Percentiles rank a stretch among this genome's conserved stretches.
These are phyloP conservation scores for Fusarium torreyae DNA, from an alignment of 2,329 filamentous ascomycete species.

Conservation along the genomic window DNA sequence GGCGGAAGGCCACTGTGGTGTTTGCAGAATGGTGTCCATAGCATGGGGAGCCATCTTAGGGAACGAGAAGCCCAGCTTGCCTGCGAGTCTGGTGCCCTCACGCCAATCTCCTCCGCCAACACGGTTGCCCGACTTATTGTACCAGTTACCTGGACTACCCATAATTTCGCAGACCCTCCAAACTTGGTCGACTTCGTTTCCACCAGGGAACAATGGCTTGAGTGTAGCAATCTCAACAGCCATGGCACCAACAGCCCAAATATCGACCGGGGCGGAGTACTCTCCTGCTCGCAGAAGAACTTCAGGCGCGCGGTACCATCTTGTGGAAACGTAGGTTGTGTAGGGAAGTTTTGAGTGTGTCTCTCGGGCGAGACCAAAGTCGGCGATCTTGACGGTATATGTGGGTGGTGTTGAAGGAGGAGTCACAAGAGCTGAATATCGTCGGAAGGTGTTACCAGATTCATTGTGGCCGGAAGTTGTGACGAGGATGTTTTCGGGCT, in stretches of 20 bases:
- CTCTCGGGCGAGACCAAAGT: conserved; percentile 97
- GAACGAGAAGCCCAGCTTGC: conserved; percentile 98
- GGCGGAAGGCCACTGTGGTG: conserved; percentile 91
- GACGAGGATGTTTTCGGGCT: conserved; percentile 98
- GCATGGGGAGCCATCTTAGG: conserved; percentile 99
- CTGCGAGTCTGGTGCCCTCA: conserved; percentile 90
- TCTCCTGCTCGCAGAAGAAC: conserved; percentile 94
- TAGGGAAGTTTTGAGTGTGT: conserved; percentile 97
- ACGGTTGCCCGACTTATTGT: conserved; percentile 87
- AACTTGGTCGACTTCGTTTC: conserved; percentile 98
- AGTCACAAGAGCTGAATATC: conserved; percentile 94
- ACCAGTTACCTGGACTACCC: conserved; percentile 98
- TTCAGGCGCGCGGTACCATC: conserved; percentile 98
- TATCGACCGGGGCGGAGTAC: conserved; percentile 97
- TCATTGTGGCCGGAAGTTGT: conserved; percentile 91
- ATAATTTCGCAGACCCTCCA: conserved; percentile 99
- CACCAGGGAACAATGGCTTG: conserved; percentile 96
- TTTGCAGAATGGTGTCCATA: conserved; percentile 92
- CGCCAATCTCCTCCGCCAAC: conserved; percentile 98
- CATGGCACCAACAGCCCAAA: conserved; percentile 99
- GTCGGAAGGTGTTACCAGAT: conserved; percentile 85
- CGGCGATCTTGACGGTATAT: conserved; percentile 98
- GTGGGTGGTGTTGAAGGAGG: conserved; percentile 93
- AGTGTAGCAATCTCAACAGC: conserved; percentile 97
- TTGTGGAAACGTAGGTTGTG: conserved; percentile 97